A percentile compares a stretch with the other conserved stretches of the same genome.
Conservation (phyloP, 2,329 filamentous ascomycete genomes). For the Verticillium tricorpus region DNA sequence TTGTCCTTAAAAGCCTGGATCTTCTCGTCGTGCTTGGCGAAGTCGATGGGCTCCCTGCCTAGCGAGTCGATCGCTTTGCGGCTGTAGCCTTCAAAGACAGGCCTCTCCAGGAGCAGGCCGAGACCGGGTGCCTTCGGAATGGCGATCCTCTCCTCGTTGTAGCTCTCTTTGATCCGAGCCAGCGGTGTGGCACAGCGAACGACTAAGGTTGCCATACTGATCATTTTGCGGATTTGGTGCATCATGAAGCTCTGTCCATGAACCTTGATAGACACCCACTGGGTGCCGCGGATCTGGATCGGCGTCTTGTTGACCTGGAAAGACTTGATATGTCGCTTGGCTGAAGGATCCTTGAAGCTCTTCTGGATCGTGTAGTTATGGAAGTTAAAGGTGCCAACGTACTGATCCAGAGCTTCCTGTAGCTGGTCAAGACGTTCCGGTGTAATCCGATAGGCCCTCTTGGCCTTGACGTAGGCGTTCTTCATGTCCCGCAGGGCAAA, state of each 20-base stretch:
- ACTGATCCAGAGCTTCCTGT: conserved; percentile 68
- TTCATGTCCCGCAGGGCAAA: conserved; percentile 71
- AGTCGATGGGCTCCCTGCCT: conserved; percentile 68
- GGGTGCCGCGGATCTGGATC: conserved; percentile 82
- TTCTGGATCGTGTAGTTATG: conserved; percentile 99
- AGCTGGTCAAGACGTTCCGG: conserved; percentile 67
- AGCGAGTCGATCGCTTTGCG: conserved; percentile 60
- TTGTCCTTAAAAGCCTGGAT: conserved; percentile 87
- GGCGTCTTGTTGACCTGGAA: conserved; percentile 74
- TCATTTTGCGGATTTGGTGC: conserved; percentile 99
- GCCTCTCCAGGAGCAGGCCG: conserved; percentile 81
- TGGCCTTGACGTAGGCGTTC: conserved; percentile 74
- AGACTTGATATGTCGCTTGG: conserved; percentile 87
- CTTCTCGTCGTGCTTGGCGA: conserved; percentile 69
- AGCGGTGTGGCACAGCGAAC: conserved; percentile 78
- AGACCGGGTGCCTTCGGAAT: conserved; percentile 93
- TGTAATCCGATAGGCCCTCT: conserved; percentile 79
- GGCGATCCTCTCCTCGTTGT: conserved; percentile 66
- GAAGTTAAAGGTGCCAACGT: conserved; percentile 83
- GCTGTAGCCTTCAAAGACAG: conserved; percentile 90
- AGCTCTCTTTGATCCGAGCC: conserved; percentile 68
- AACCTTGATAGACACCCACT: conserved; percentile 94
- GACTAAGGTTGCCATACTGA: conserved; percentile 82
- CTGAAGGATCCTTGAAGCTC: conserved; percentile 70
- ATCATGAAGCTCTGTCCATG: conserved; percentile 99